Evolutionary conservation across 768 basidiomycete genomes (phyloP).

Genomic region (Podaxis sp.): DNA sequence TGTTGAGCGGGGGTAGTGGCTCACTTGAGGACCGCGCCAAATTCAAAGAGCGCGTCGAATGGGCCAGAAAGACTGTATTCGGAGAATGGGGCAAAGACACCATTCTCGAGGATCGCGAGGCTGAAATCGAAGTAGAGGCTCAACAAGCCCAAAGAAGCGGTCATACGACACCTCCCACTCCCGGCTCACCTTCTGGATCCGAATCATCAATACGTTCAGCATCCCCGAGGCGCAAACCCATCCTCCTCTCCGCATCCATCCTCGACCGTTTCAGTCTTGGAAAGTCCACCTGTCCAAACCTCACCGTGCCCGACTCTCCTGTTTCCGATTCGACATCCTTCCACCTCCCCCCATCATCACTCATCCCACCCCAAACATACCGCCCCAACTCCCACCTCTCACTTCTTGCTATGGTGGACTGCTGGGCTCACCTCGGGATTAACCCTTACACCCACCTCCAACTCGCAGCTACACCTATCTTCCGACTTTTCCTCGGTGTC

Average conservation of each 20-base stretch:
- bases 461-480: constrained; percentile 94
- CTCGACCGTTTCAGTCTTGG: constrained; percentile 91
- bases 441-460: constrained; percentile 89
- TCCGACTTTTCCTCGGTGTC: constrained; percentile 95
- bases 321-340: constrained; percentile 9
- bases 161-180: neutral
- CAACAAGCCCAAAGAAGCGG: neutral
- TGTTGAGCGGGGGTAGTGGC: constrained; percentile 63
- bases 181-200: neutral
- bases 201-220: neutral
- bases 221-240: constrained; percentile 46
- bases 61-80: constrained; percentile 78
- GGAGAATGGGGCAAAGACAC: constrained; percentile 33
- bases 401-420: constrained; percentile 97
- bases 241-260: constrained; percentile 81
- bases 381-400: constrained; percentile 88
- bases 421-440: constrained; percentile 87
- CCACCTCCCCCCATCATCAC: constrained; percentile 17
- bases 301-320: constrained; percentile 14
- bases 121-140: too few relatives aligned
- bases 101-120: neutral
- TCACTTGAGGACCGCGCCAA: constrained; percentile 37
- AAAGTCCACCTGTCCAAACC: constrained; percentile 19
- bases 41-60: constrained; percentile 72
- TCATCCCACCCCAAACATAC: constrained; percentile 42